These are phyloP conservation scores for Cryomyces minteri DNA, from an alignment of 495 filamentous ascomycete genomes.

Conservation along the genomic window DNA sequence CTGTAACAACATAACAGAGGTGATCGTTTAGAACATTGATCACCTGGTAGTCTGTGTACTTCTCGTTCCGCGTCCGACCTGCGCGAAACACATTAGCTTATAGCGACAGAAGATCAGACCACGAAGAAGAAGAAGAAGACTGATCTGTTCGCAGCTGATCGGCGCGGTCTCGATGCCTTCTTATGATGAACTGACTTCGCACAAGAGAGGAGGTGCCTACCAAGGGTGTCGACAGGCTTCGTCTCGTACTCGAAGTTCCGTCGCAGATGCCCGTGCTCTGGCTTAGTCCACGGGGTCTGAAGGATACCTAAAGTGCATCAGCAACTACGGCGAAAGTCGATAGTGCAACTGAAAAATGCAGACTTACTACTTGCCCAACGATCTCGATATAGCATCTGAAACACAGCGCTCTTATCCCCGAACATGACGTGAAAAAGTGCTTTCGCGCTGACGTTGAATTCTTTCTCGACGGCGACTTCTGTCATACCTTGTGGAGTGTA, in stretches of 20 bases:
- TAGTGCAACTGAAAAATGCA: neutral
- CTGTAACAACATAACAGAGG: conserved; percentile 84
- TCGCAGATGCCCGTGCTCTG: conserved; percentile 47
- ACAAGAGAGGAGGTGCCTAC: conserved; percentile 20
- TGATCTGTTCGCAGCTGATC: no score
- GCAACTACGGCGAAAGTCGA: conserved; percentile 4
- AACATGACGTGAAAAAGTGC: conserved; percentile 91
- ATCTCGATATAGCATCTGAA: conserved; percentile 79
- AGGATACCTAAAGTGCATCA: conserved; percentile 30
- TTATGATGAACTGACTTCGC: no score
- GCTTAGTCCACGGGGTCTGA: conserved; percentile 69
- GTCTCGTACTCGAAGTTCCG: conserved; percentile 70
- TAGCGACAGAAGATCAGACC: no score
- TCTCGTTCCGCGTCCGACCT: conserved; percentile 30
- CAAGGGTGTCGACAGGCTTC: conserved; percentile 43
- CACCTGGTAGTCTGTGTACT: conserved; percentile 66
- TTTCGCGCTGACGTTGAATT: conserved; percentile 78
- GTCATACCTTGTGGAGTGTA: conserved; percentile 74
- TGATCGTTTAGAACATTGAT: conserved; percentile 90
- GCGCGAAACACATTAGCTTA: neutral
- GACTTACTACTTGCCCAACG: conserved; percentile 52
- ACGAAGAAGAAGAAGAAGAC: no score
- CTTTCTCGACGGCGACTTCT: conserved; percentile 45
- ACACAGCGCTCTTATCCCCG: conserved; percentile 85
- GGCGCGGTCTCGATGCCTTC: no score